A percentile compares a stretch with the other conserved stretches of the same genome.
These are phyloP conservation scores for Pyricularia sp. DNA, from an alignment of 2,329 filamentous ascomycete genomes.

Conservation along the genomic window DNA sequence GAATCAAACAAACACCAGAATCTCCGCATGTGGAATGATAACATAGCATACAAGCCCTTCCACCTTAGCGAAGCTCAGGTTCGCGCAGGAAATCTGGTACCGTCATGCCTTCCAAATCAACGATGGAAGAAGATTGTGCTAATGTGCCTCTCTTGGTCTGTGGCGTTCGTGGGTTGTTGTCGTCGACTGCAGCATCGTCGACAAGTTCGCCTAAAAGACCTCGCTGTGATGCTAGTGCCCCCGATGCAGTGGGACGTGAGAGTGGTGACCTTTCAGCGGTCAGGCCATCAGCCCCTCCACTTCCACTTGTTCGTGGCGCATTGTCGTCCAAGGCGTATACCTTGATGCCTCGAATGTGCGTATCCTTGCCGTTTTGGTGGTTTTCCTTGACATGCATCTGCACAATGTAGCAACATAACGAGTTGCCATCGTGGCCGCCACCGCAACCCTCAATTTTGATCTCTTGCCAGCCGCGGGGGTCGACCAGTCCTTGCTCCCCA, in stretches of 20 bases:
- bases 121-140: not conserved
- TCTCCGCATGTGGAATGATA: not conserved
- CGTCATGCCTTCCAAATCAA: slow-evolving; percentile 19
- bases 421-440: slow-evolving; percentile 56
- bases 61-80: slow-evolving; percentile 27
- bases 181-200: not conserved
- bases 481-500: slow-evolving; percentile 66
- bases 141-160: not conserved
- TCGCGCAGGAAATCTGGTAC: slow-evolving; percentile 31
- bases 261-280: too few species aligned
- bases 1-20: not conserved
- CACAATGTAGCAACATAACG: slow-evolving; percentile 79
- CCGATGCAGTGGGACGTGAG: not conserved
- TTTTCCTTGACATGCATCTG: slow-evolving; percentile 91
- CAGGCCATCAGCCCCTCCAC: not conserved
- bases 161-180: not conserved
- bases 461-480: slow-evolving; percentile 79
- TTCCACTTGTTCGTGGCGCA: slow-evolving; percentile 26
- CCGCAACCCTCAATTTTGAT: slow-evolving; percentile 52
- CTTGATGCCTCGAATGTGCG: slow-evolving; percentile 89
- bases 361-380: slow-evolving; percentile 98
- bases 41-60: not conserved
- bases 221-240: not conserved
- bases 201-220: not conserved
- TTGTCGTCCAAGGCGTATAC: slow-evolving; percentile 58